phyloP scores from a whole-genome alignment of 768 basidiomycete genomes.

The Mrakia hoshinonis region DNA sequence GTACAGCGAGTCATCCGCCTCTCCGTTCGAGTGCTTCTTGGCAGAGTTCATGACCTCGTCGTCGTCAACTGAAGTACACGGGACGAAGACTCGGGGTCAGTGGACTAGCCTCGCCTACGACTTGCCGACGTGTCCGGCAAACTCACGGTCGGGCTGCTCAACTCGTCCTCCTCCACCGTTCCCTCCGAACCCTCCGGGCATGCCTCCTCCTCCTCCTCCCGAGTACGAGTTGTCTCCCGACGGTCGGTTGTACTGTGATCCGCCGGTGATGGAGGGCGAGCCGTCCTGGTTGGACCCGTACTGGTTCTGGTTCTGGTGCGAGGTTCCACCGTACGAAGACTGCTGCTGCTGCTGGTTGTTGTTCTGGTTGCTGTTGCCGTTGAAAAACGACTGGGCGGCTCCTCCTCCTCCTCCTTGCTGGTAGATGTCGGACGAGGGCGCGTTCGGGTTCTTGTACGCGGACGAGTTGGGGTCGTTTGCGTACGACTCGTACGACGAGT shows the following conservation, averaged over 20 bases:
- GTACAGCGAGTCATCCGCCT: conserved; percentile 25
- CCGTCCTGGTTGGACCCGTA: not conserved
- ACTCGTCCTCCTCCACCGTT: not conserved
- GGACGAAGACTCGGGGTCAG: not conserved
- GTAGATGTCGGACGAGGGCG: not conserved
- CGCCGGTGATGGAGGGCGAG: conserved; percentile 9
- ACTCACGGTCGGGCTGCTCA: conserved; percentile 12
- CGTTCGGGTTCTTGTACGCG: too few relatives aligned
- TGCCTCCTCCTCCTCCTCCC: not conserved
- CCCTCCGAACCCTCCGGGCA: not conserved
- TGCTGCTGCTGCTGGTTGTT: conserved; percentile 14
- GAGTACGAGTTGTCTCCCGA: conserved; percentile 10
- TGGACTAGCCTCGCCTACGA: not conserved
- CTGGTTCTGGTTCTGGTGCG: not conserved
- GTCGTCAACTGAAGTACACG: conserved; percentile 14
- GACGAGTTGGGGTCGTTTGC: not conserved
- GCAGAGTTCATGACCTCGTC: conserved; percentile 22
- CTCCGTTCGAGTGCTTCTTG: conserved; percentile 17
- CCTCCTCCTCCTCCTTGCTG: not conserved
- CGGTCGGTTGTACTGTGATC: conserved; percentile 23
- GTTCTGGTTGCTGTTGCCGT: conserved; percentile 8
- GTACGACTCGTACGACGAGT: not conserved
- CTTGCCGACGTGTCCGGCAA: not conserved
- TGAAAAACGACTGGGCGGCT: not conserved
- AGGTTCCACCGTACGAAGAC: not conserved